These are phyloP conservation scores for Lepidium aucheri DNA, from an alignment of 345 rosid genomes.

Conservation along the genomic window DNA sequence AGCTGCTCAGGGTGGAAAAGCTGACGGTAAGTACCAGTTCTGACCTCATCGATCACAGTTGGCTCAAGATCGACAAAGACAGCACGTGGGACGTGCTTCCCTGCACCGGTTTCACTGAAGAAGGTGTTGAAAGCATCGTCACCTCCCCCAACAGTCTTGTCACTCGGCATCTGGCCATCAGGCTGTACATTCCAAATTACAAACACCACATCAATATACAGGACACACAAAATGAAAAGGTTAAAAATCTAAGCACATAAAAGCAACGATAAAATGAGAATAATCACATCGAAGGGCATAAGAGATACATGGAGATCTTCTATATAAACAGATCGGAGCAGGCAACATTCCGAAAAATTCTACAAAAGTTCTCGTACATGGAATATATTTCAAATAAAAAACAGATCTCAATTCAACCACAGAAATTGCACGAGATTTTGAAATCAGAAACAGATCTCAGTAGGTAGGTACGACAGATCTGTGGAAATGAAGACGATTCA, in stretches of 20 bases:
- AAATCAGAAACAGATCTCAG: background rate
- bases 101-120: conserved; percentile 76
- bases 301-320: background rate
- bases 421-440: too few relatives aligned
- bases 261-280: background rate
- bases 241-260: background rate
- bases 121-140: conserved; percentile 82
- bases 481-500: too few relatives aligned
- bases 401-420: background rate
- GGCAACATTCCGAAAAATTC: too few relatives aligned
- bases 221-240: background rate
- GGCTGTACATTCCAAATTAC: conserved; percentile 32
- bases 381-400: background rate
- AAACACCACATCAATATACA: background rate
- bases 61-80: conserved; percentile 81
- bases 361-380: background rate
- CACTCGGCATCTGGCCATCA: conserved; percentile 79
- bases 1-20: conserved; percentile 60
- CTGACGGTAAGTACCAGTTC: conserved; percentile 56
- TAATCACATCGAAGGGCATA: background rate
- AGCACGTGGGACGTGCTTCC: conserved; percentile 79
- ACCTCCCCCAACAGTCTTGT: conserved; percentile 69
- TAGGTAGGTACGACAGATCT: background rate
- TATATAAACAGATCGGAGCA: background rate
- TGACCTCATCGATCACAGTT: conserved; percentile 64